These are phyloP conservation scores for Sarocladium kiliense DNA, from an alignment of 2,329 filamentous ascomycete species.

Conservation along the genomic window DNA sequence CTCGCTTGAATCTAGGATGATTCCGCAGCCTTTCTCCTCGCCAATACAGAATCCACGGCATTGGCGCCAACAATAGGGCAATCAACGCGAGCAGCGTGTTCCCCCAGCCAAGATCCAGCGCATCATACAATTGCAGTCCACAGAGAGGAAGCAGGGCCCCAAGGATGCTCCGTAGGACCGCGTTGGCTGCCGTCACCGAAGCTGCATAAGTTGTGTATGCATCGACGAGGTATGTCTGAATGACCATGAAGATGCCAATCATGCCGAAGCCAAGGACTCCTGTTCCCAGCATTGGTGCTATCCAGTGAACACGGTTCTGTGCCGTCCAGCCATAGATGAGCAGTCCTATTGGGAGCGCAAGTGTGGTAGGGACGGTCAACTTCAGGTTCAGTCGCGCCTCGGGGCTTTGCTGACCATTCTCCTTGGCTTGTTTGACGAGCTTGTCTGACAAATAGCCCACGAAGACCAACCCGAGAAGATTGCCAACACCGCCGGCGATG, in stretches of 20 bases:
- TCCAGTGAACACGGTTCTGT: constrained; percentile 15
- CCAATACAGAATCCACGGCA: constrained; percentile 23
- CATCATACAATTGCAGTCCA: constrained; percentile 30
- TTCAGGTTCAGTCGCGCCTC: constrained; percentile 15
- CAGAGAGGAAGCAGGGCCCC: constrained; percentile 33
- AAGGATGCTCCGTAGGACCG: constrained; percentile 22
- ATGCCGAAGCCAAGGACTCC: constrained; percentile 35
- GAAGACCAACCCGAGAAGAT: constrained; percentile 15
- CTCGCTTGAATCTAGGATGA: no score
- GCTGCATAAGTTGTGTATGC: constrained; percentile 18
- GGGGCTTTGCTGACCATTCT: constrained; percentile 9
- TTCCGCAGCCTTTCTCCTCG: constrained; percentile 18
- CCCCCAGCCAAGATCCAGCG: constrained; percentile 35
- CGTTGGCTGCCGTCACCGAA: constrained; percentile 18
- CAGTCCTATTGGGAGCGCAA: constrained; percentile 15
- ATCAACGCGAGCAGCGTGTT: constrained; percentile 35
- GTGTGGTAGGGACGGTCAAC: constrained; percentile 14
- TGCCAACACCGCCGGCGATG: constrained; percentile 17
- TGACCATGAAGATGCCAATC: constrained; percentile 37
- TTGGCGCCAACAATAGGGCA: constrained; percentile 25
- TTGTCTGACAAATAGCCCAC: constrained; percentile 16
- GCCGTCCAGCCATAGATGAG: constrained; percentile 19
- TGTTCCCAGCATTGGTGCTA: constrained; percentile 25
- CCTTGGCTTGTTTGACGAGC: constrained; percentile 12
- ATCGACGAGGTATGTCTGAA: constrained; percentile 32